A percentile compares a stretch with the other conserved stretches of the same genome.
phyloP scores from a whole-genome alignment of 345 rosid species.

The Citrus medica region DNA sequence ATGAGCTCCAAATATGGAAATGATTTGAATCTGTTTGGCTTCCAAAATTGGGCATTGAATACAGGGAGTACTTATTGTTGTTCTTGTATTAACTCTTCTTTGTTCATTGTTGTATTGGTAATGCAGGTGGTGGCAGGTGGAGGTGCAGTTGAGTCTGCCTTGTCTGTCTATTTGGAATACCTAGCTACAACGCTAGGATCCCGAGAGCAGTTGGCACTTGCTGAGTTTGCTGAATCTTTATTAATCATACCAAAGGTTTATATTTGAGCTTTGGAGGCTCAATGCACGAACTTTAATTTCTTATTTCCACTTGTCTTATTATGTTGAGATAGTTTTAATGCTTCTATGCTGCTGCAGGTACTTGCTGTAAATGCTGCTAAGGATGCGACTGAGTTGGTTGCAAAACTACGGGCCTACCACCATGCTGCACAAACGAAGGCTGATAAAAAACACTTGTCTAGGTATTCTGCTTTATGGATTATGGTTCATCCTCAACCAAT shows the following conservation, averaged over 20 bases:
- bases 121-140: conserved; percentile 97
- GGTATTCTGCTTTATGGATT: conserved; percentile 36
- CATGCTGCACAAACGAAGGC: conserved; percentile 95
- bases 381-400: conserved; percentile 95
- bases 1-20: neutral
- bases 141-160: conserved; percentile 94
- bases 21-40: neutral
- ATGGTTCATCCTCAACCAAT: neutral
- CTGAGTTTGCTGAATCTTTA: conserved; percentile 92
- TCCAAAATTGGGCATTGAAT: neutral
- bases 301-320: neutral
- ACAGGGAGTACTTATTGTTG: neutral
- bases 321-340: neutral
- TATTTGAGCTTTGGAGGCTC: neutral
- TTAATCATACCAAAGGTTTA: conserved; percentile 83
- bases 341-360: conserved; percentile 37
- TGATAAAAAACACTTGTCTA: conserved; percentile 84
- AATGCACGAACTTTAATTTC: neutral
- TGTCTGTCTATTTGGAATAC: conserved; percentile 87
- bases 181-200: conserved; percentile 94
- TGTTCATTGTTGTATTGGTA: conserved; percentile 1
- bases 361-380: conserved; percentile 97
- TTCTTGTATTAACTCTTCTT: neutral
- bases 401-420: conserved; percentile 92
- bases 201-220: conserved; percentile 90